These are phyloP conservation scores for Pestalotiopsis fici DNA, from an alignment of 2,329 filamentous ascomycete species.

Conservation along the genomic window DNA sequence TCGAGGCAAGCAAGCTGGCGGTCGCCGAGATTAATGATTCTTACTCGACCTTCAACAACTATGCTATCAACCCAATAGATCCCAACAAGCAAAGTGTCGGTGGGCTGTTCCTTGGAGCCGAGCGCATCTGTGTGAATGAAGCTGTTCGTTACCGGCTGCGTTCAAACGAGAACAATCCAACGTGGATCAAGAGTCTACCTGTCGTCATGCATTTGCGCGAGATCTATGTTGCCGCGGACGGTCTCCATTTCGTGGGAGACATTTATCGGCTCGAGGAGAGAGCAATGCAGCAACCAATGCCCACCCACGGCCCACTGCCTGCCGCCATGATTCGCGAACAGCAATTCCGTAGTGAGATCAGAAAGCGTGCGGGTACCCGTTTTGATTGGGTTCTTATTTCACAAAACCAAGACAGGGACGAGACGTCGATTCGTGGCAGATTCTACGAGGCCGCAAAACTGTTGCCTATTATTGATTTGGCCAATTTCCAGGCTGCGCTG, in stretches of 20 bases:
- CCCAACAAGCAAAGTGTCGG: constrained; percentile 38
- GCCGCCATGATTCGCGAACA: constrained; percentile 26
- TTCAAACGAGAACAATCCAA: constrained; percentile 34
- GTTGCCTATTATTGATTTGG: constrained; percentile 48
- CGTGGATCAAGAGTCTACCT: constrained; percentile 28
- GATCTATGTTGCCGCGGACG: constrained; percentile 30
- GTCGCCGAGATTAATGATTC: constrained; percentile 49
- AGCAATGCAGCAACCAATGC: constrained; percentile 9
- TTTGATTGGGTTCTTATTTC: constrained; percentile 33
- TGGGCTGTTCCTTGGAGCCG: constrained; percentile 52
- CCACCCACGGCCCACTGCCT: constrained; percentile 17
- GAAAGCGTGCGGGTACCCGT: constrained; percentile 17
- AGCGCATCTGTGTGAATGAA: constrained; percentile 49
- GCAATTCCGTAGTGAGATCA: constrained; percentile 28
- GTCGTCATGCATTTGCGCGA: constrained; percentile 37
- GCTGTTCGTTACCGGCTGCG: constrained; percentile 48
- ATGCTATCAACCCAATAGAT: constrained; percentile 26
- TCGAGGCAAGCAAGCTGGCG: constrained; percentile 54
- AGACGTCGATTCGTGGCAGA: constrained; percentile 51
- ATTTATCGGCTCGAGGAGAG: constrained; percentile 26
- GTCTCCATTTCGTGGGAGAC: constrained; percentile 25
- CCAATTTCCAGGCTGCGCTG: constrained; percentile 36
- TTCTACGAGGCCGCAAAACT: constrained; percentile 59
- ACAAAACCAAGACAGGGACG: constrained; percentile 29
- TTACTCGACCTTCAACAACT: constrained; percentile 48